Conservation (phyloP, 2,329 filamentous ascomycete genomes). For the Niveomyces coronatus region DNA sequence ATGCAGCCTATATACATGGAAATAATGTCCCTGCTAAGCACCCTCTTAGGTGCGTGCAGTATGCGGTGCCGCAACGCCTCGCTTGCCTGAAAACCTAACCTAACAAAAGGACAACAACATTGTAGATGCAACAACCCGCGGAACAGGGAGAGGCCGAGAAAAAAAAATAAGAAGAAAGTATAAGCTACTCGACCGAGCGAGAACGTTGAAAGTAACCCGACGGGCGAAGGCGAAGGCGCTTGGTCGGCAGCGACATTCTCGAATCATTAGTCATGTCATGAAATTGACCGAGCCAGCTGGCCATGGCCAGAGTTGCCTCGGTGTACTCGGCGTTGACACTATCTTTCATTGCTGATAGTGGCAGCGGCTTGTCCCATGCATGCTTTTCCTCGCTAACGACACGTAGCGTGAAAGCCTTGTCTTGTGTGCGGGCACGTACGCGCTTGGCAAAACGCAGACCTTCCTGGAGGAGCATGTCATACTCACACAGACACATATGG, state of each 20-base stretch:
- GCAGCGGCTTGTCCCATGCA: conserved; percentile 38
- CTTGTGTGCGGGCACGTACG: conserved; percentile 25
- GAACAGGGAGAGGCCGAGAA: background rate
- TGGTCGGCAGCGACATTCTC: conserved; percentile 23
- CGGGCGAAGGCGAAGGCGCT: conserved; percentile 21
- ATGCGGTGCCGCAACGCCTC: too few relatives aligned
- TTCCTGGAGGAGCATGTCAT: conserved; percentile 53
- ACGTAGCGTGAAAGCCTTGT: conserved; percentile 28
- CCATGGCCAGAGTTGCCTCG: conserved; percentile 31
- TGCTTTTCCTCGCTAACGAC: conserved; percentile 36
- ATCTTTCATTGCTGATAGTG: conserved; percentile 30
- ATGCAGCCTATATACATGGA: too few relatives aligned
- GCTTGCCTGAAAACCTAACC: conserved; percentile 1
- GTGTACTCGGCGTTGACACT: conserved; percentile 36
- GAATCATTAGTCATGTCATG: conserved; percentile 28
- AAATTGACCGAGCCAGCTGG: conserved; percentile 29
- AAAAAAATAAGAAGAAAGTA: background rate
- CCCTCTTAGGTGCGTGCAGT: too few relatives aligned
- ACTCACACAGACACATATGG: conserved; percentile 52
- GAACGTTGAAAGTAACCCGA: conserved; percentile 6
- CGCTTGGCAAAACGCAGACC: conserved; percentile 51
- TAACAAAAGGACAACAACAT: too few relatives aligned
- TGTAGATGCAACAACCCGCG: background rate
- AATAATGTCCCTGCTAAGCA: too few relatives aligned
- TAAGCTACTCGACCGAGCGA: conserved; percentile 2